These are phyloP conservation scores for Elongisporangium prolatum DNA, from an alignment of 352 stramenopile genomes.

Conservation along the genomic window DNA sequence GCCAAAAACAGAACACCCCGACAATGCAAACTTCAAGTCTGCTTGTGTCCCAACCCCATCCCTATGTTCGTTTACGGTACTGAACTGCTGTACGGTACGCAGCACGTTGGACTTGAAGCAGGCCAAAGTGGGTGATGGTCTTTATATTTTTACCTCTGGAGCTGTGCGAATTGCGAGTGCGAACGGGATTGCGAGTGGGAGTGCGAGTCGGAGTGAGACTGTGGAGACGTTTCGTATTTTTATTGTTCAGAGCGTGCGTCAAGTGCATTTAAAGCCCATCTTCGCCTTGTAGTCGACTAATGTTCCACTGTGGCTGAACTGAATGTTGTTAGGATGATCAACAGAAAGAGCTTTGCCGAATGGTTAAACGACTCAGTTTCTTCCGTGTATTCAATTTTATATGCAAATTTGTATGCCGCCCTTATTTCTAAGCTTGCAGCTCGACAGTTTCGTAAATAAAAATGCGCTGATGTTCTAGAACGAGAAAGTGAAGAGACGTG, in stretches of 20 bases:
- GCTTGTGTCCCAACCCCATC: neutral
- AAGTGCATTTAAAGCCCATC: no score
- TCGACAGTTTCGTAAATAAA: neutral
- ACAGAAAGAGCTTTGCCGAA: no score
- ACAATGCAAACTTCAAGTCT: neutral
- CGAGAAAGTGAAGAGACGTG: neutral
- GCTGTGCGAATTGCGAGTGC: neutral
- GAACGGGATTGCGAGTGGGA: no score
- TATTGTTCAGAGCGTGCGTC: neutral
- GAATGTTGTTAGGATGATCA: neutral
- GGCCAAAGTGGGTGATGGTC: neutral
- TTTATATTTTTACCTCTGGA: neutral
- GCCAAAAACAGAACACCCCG: neutral
- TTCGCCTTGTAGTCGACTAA: neutral
- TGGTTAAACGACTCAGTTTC: neutral
- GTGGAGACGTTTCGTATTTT: neutral
- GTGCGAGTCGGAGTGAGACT: neutral
- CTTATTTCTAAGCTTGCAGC: neutral
- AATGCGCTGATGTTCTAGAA: neutral
- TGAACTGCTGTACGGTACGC: neutral
- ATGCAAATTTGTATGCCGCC: neutral
- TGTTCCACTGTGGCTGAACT: neutral
- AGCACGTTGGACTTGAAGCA: neutral
- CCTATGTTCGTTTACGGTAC: neutral
- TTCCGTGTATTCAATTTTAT: neutral